phyloP scores from a whole-genome alignment of 1,284 basidiomycete genomes.

The Fomitiporia mediterranea region DNA sequence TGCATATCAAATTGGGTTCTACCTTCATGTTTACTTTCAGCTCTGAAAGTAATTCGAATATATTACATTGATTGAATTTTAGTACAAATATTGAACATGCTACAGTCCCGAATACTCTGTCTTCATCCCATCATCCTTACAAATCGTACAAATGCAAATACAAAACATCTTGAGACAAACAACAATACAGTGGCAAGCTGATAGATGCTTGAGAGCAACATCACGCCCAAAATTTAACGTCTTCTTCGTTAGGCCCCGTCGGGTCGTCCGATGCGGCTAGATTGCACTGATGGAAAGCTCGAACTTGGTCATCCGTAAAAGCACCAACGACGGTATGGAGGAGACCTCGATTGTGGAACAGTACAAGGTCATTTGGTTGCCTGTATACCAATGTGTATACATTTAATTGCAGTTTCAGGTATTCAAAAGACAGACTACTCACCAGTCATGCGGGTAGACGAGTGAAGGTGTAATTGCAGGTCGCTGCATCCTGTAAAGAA shows the following conservation, averaged over 20 bases:
- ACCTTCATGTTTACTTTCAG: too few relatives aligned
- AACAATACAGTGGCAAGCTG: too few relatives aligned
- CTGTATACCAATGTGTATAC: slow-evolving; percentile 21
- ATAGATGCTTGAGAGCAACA: too few relatives aligned
- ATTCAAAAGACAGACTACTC: neutral
- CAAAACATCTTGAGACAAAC: too few relatives aligned
- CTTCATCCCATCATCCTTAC: too few relatives aligned
- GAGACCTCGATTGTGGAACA: slow-evolving; percentile 68
- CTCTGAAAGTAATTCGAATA: too few relatives aligned
- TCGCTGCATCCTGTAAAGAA: slow-evolving; percentile 76
- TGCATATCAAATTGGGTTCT: too few relatives aligned
- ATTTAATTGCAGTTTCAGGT: neutral
- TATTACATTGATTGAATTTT: too few relatives aligned
- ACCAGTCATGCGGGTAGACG: slow-evolving; percentile 66
- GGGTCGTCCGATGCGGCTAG: slow-evolving; percentile 73
- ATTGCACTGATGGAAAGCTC: slow-evolving; percentile 82
- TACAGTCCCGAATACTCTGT: too few relatives aligned
- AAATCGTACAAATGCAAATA: too few relatives aligned
- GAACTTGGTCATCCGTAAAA: slow-evolving; percentile 63
- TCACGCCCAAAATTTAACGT: slow-evolving; percentile 59
- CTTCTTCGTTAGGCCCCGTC: slow-evolving; percentile 55
- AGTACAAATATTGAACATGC: too few relatives aligned
- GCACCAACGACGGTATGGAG: slow-evolving; percentile 77
- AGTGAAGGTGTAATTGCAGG: slow-evolving; percentile 74
- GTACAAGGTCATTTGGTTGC: slow-evolving; percentile 57